A percentile compares a stretch with the other conserved stretches of the same genome.
These are phyloP conservation scores for Microbotryomycetes sp. DNA, from an alignment of 1,284 basidiomycete genomes.

Conservation along the genomic window DNA sequence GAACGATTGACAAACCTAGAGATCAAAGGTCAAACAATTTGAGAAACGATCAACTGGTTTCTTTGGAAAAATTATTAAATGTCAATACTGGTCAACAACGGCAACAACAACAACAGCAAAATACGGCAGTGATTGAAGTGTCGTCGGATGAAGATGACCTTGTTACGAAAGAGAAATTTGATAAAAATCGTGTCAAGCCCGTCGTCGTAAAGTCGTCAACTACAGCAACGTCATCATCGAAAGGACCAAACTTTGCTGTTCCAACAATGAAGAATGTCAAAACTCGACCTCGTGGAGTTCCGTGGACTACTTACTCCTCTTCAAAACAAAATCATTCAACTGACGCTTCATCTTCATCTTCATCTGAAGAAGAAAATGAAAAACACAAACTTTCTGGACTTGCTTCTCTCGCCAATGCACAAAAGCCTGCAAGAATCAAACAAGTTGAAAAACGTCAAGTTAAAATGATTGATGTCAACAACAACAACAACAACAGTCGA, in stretches of 20 bases:
- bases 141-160: background rate
- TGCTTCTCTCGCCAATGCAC: slow-evolving; percentile 57
- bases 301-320: slow-evolving; percentile 31
- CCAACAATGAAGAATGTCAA: background rate
- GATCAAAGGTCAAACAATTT: slow-evolving; percentile 25
- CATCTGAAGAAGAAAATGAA: slow-evolving; percentile 54
- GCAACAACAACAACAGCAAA: no score
- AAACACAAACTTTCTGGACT: slow-evolving; percentile 46
- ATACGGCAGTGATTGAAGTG: slow-evolving; percentile 7
- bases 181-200: background rate
- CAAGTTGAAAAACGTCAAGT: slow-evolving; percentile 50
- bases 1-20: slow-evolving; percentile 6
- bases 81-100: no score
- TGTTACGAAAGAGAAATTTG: background rate
- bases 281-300: slow-evolving; percentile 25
- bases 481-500: slow-evolving; percentile 41
- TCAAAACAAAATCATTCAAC: slow-evolving; percentile 15
- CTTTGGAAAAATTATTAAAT: slow-evolving; percentile 63
- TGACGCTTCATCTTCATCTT: slow-evolving; percentile 45
- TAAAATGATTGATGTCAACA: slow-evolving; percentile 31
- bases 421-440: slow-evolving; percentile 54
- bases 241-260: background rate
- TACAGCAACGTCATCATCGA: background rate
- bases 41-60: slow-evolving; percentile 63
- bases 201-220: background rate